Conservation (phyloP, 257 asterid genomes). For the Nicotiana obtusifolia region DNA sequence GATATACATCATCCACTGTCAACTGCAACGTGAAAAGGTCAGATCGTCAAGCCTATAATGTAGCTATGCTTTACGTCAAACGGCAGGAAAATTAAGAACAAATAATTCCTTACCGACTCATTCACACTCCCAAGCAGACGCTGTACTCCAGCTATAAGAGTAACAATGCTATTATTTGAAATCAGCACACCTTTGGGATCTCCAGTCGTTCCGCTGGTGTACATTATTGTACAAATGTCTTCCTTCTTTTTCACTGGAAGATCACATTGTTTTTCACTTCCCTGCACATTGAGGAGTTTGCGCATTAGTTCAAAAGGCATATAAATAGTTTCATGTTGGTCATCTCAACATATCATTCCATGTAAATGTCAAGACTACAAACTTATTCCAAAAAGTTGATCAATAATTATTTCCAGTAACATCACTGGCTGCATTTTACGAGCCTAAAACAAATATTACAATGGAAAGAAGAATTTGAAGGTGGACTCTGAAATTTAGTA, state of each 20-base stretch:
- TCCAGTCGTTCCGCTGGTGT: conserved; percentile 98
- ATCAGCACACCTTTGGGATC: conserved; percentile 98
- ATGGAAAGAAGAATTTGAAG: neutral
- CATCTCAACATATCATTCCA: neutral
- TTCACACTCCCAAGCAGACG: conserved; percentile 53
- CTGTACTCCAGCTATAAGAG: conserved; percentile 73
- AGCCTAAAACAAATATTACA: neutral
- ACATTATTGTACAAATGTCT: conserved; percentile 95
- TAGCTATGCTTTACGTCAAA: neutral
- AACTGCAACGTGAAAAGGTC: conserved; percentile 35
- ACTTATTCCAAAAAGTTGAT: neutral
- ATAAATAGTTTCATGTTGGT: neutral
- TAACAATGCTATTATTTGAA: conserved; percentile 76
- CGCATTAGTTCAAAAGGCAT: neutral
- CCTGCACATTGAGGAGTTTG: conserved; percentile 45
- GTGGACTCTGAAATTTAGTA: neutral
- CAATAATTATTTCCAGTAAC: neutral
- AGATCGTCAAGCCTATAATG: neutral
- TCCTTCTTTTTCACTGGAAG: conserved; percentile 76
- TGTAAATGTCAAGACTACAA: neutral
- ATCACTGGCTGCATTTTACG: neutral
- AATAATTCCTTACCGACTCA: conserved; percentile 50
- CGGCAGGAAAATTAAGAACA: neutral
- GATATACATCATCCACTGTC: conserved; percentile 59
- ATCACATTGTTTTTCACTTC: conserved; percentile 51